phyloP scores from a whole-genome alignment of 805 yeast species.

The Blastobotrys attinorum region DNA sequence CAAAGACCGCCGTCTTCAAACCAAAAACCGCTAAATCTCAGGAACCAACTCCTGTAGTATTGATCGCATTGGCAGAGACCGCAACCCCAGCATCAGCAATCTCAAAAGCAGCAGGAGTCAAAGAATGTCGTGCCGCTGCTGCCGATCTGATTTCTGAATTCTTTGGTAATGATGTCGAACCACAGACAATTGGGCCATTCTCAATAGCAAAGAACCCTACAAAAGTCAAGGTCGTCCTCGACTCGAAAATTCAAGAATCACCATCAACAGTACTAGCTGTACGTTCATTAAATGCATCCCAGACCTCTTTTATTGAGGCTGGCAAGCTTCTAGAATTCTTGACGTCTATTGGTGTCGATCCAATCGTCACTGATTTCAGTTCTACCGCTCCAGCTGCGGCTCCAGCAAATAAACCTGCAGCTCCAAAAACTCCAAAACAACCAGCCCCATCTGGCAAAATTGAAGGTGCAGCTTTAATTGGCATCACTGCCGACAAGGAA shows the following conservation, averaged over 20 bases:
- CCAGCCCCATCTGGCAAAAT: conserved; percentile 39
- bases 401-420: conserved; percentile 21
- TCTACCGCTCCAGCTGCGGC: conserved; percentile 34
- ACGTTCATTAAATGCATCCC: conserved; percentile 24
- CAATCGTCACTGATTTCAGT: conserved; percentile 31
- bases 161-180: conserved; percentile 38
- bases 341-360: conserved; percentile 40
- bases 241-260: conserved; percentile 27
- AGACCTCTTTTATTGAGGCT: conserved; percentile 33
- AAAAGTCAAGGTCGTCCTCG: conserved; percentile 51
- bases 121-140: conserved; percentile 83
- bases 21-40: conserved; percentile 85
- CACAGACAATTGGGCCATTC: conserved; percentile 33
- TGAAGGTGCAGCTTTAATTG: conserved; percentile 85
- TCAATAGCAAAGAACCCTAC: conserved; percentile 39
- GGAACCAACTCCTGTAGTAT: conserved; percentile 69
- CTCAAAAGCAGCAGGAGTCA: conserved; percentile 60
- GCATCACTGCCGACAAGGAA: conserved; percentile 90
- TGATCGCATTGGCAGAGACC: conserved; percentile 65
- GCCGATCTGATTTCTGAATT: conserved; percentile 67
- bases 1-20: conserved; percentile 78
- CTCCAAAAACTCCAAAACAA: background rate
- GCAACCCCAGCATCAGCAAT: conserved; percentile 58
- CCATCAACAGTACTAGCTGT: conserved; percentile 24
- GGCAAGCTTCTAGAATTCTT: conserved; percentile 36